Evolutionary conservation across 257 asterid species (phyloP).

Genomic region (Nyctanthes arbortristis): DNA sequence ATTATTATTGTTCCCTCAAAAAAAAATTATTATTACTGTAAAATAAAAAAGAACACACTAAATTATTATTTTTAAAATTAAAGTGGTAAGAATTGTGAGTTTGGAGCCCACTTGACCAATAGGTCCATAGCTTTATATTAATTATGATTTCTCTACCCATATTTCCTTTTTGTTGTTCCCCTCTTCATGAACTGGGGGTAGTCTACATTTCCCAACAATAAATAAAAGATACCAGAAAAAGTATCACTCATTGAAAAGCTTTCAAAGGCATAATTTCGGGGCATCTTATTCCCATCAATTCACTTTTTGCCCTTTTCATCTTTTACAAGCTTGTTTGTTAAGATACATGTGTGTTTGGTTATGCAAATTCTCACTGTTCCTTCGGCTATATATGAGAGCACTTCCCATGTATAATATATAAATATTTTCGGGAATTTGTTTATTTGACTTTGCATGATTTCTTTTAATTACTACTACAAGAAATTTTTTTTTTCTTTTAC

Average conservation of each 20-base stretch:
- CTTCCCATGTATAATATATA: no score
- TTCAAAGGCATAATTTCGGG: conserved; percentile 3
- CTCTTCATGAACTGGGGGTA: not conserved
- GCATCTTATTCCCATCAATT: conserved; percentile 35
- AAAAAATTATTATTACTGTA: no score
- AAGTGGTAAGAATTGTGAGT: not conserved
- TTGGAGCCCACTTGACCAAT: not conserved
- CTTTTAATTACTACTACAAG: no score
- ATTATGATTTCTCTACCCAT: conserved; percentile 16
- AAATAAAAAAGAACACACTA: no score
- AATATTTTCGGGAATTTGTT: no score
- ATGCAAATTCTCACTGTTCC: not conserved
- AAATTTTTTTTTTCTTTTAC: no score
- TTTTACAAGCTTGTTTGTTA: conserved; percentile 24
- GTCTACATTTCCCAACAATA: conserved; percentile 18
- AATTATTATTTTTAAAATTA: no score
- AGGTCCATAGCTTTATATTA: conserved; percentile 19
- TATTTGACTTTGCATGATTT: no score
- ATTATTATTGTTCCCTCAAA: no score
- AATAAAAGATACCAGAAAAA: not conserved
- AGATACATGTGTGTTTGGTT: conserved; percentile 5
- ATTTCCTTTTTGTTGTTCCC: no score
- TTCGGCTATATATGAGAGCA: not conserved
- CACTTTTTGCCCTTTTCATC: conserved; percentile 15
- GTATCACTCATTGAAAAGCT: conserved; percentile 29